Conservation (phyloP, 306 rosid genomes). For the Cucurbita ficifolia region DNA sequence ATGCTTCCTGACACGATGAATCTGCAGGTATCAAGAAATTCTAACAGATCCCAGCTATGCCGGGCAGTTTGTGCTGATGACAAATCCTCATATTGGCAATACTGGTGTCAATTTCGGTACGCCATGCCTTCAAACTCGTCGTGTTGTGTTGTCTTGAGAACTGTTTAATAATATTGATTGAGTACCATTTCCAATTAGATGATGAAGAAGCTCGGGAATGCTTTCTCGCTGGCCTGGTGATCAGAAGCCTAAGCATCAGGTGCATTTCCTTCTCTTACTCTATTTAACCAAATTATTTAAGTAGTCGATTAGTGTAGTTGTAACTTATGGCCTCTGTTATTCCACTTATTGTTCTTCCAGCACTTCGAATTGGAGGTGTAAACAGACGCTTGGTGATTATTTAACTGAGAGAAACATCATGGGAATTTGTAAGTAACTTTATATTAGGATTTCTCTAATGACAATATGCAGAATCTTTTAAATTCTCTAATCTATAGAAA, state of each 20-base stretch:
- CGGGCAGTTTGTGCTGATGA: slow-evolving; percentile 91
- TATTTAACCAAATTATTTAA: not conserved
- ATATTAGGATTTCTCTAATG: not conserved
- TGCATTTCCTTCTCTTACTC: slow-evolving; percentile 7
- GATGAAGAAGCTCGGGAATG: slow-evolving; percentile 74
- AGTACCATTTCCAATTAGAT: slow-evolving; percentile 27
- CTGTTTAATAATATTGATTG: not conserved
- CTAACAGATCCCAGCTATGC: slow-evolving; percentile 94
- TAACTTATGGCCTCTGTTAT: not conserved
- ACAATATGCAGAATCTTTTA: not conserved
- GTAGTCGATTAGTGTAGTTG: not conserved
- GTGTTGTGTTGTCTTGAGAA: not conserved
- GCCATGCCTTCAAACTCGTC: slow-evolving; percentile 1
- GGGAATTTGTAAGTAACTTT: slow-evolving; percentile 73
- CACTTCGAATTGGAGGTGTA: slow-evolving; percentile 86
- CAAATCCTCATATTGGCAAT: slow-evolving; percentile 90
- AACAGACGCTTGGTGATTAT: slow-evolving; percentile 54
- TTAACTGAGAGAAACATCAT: slow-evolving; percentile 69
- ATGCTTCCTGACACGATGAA: not conserved
- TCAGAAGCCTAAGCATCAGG: slow-evolving; percentile 80
- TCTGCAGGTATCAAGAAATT: slow-evolving; percentile 82
- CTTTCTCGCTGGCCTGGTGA: slow-evolving; percentile 78
- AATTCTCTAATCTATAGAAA: not conserved
- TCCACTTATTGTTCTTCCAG: slow-evolving; percentile 28
- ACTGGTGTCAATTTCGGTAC: slow-evolving; percentile 79